A percentile compares a stretch with the other conserved stretches of the same genome.
Conservation (phyloP, 495 filamentous ascomycete species). For the Choiromyces venosus region DNA sequence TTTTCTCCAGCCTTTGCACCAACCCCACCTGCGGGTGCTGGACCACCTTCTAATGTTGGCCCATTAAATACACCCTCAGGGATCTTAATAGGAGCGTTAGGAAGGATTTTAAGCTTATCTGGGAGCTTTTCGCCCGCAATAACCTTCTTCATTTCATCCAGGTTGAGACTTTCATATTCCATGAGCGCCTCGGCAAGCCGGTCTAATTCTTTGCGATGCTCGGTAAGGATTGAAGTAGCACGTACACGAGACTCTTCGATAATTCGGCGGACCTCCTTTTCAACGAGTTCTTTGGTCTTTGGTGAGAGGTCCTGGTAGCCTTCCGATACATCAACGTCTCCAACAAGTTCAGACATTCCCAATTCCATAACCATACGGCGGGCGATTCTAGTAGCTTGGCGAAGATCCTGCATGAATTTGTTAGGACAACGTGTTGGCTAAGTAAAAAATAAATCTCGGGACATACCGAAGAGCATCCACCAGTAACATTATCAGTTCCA, state of each 20-base stretch:
- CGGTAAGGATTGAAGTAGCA: conserved; percentile 62
- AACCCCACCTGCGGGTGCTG: conserved; percentile 7
- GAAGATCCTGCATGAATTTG: conserved; percentile 60
- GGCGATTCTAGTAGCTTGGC: conserved; percentile 68
- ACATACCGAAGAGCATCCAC: conserved; percentile 69
- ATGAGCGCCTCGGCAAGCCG: conserved; percentile 78
- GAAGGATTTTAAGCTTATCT: conserved; percentile 50
- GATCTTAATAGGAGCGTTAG: conserved; percentile 53
- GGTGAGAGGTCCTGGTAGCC: conserved; percentile 76
- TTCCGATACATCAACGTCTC: conserved; percentile 76
- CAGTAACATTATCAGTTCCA: conserved; percentile 78
- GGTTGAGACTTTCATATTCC: conserved; percentile 85
- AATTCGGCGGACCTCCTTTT: conserved; percentile 74
- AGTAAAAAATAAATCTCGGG: neutral
- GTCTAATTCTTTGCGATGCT: conserved; percentile 75
- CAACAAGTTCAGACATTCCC: conserved; percentile 83
- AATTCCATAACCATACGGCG: conserved; percentile 77
- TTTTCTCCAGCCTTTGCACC: conserved; percentile 11
- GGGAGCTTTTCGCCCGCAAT: conserved; percentile 73
- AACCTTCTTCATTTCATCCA: conserved; percentile 83
- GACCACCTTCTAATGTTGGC: conserved; percentile 22
- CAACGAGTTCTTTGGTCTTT: conserved; percentile 76
- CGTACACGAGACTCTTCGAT: conserved; percentile 76
- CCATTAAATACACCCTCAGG: conserved; percentile 46
- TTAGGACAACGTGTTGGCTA: neutral